Evolutionary conservation across 1,139 yeast genomes (phyloP), one percentile per base, ranked within the genome.

Genomic region (Saccharomyces pastorianus): DNA sequence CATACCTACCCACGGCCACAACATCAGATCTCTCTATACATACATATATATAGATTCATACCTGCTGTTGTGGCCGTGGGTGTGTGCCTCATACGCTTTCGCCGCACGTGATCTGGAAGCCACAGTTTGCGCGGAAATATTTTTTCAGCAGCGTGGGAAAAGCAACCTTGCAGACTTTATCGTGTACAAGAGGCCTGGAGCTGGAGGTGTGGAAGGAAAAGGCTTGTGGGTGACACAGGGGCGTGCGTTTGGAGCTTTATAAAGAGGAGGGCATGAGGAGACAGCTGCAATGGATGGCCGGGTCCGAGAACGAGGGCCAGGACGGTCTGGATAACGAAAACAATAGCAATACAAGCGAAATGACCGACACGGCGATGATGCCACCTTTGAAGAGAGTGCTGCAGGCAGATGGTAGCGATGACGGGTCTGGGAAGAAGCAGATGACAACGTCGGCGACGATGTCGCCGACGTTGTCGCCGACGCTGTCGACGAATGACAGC

Each of bases 371-470:
- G 44, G 44, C 44, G 44, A 17, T 38, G 44, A 38, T 38, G 44
- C 44, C 44, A 38, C 44, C 44, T 38, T 38, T 38, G n/a, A 38
- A 38, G 44, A 38, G 44, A 38, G 7, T 38, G 44, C 44, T 38
- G 9, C 6, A 1, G 9, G 25, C 13, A 8, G 17, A 14, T 23
- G 14, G 25, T 14, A 28, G 29, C 42, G 32, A 23, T 1, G 38
- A 32, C 41, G 38, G 46, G 7, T 48, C 41, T 34, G 49, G 47
- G 3, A 44, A 46, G 27, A 38, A 41, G 20, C 14, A 31, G 44
- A 42, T 28, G 51, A n/a, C 27, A 51, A 53, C 23, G 17, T 17
- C 8, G 56, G 42, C 20, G 48, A 32, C 23, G 25, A 38, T 6
- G 42, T 14, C 23, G 42, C 8, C 23, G 17, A 17, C 17, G 17